Percentiles rank a stretch among this genome's conserved stretches.
Evolutionary conservation across 2,329 filamentous ascomycete species (phyloP).

Genomic region (Fusarium decemcellulare): DNA sequence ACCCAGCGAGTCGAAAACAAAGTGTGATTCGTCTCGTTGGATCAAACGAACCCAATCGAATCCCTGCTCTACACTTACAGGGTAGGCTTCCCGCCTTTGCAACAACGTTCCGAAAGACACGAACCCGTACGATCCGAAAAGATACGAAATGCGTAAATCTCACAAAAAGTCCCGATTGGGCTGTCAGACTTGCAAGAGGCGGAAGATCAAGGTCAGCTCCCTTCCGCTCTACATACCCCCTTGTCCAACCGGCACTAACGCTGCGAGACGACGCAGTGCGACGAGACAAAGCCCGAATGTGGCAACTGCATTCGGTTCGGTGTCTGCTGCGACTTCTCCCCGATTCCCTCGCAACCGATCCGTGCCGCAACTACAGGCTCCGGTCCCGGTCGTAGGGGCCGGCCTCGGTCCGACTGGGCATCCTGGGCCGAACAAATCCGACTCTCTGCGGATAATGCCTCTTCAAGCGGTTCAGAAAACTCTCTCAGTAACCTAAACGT

Average conservation of each 20-base stretch:
- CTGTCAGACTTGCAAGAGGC: slow-evolving; percentile 13
- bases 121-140: not conserved
- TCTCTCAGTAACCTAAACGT: not conserved
- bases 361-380: not conserved
- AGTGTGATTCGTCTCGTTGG: too few relatives aligned
- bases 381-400: not conserved
- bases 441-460: not conserved
- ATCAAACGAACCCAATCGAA: too few relatives aligned
- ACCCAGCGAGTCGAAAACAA: too few relatives aligned
- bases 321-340: slow-evolving; percentile 16
- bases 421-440: slow-evolving; percentile 15
- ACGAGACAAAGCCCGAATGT: slow-evolving; percentile 13
- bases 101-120: not conserved
- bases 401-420: slow-evolving; percentile 16
- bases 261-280: not conserved
- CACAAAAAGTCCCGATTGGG: slow-evolving; percentile 11
- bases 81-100: too few relatives aligned
- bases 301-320: slow-evolving; percentile 17
- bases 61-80: too few relatives aligned
- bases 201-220: slow-evolving; percentile 2
- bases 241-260: not conserved
- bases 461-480: not conserved
- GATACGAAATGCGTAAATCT: slow-evolving; percentile 9
- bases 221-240: too few relatives aligned
- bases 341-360: not conserved